Evolutionary conservation across 2,329 filamentous ascomycete species (phyloP), one percentile per base, ranked within the genome.

Genomic region (Pestalotiopsis sp.): DNA sequence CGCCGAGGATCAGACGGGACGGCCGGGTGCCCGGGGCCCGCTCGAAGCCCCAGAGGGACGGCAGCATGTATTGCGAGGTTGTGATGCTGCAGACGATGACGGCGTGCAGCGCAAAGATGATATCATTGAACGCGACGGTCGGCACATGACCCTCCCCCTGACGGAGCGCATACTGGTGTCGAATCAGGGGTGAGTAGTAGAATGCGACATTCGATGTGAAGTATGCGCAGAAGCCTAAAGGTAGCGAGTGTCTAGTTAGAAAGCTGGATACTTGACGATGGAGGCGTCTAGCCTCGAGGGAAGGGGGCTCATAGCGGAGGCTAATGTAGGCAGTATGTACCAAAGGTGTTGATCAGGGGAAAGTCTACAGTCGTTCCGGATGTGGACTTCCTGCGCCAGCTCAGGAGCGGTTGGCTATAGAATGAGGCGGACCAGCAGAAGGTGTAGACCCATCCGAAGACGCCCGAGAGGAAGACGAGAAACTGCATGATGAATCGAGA

Each of bases 281-380:
- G 9, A 31, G 17, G n/a, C 27, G n/a, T 36, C 57, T 7, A 23
- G 20, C 20, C 27, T 27, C 62, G 38, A 41, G 38, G 14, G 20
- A 49, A 38, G 11, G 38, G 4, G 27, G 52, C 17, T 49, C 25
- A 17, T 36, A 52, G 25, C n/a, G 64, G 62, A 25, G 14, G n/a
- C 23, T 38, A 27, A 70, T 17, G 41, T 23, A 49, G 17, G 36
- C 17, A 52, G 17, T 52, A 74, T 80, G 60, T 77, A 88, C 87
- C 89, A 4, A 91, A 76, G 31, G 83, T 81, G 80, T 96, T 96
- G 74, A 94, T 85, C 20, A 92, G 86, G 20, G 94, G 94, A 76
- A 97, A 98, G 79, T 98, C 95, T 72, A 97, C 91, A 0, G 94
- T 93, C 4, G 95, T 91, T 56, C 96, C 96, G 23, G 89, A 87